Base-by-base conservation (phyloP, 768 basidiomycete species). In the Chalciporus piperatus region DNA sequence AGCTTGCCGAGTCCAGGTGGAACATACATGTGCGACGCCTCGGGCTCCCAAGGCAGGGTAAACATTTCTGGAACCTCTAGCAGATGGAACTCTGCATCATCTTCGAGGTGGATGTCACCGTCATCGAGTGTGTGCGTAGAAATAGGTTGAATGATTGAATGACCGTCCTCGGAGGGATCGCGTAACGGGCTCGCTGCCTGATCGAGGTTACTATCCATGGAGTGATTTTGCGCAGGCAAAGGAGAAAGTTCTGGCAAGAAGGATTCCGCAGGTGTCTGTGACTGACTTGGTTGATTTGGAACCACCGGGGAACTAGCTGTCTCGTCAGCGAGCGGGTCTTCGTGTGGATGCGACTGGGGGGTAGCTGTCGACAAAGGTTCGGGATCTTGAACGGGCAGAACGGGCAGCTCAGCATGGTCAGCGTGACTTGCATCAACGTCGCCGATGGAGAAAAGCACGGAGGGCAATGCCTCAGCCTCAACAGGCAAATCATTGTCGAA, bases 1-100 rank as follows among this genome's bases (percentile, higher is more conserved):
- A 74, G 68, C 45, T 65, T 65, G 35, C 63, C 65, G 14, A 74
- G 57, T 12, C 64, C 56, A 3, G 70, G 69, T 0, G 73, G 73
- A 12, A 74, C 67, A 45, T 70, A 74, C 10, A 73, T 42, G 32
- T 58, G 50, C 14, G 60, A 55, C 22, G 52, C 28, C 42, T 62
- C 53, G 6, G 68, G 56, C n/a, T 66, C 61, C 72, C 72, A 71
- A 6, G 73, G 72, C 16, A 66, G 50, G 14, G 61, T 49, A 19
- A 67, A 61, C 38, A 68, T 53, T 14, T 74, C 73, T 2, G 64
- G 62, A 22, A 68, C 25, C 25, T 67, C 72, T 14, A 74, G 56
- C 62, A 74, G 62, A 33, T 67, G 55, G 46, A 74, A 74, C 42
- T 63, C 66, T 41, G 41, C 38, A 10, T 56, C 52, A 9, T 45